phyloP scores from a whole-genome alignment of 202 grass and related monocot genomes.

The Setaria viridis region DNA sequence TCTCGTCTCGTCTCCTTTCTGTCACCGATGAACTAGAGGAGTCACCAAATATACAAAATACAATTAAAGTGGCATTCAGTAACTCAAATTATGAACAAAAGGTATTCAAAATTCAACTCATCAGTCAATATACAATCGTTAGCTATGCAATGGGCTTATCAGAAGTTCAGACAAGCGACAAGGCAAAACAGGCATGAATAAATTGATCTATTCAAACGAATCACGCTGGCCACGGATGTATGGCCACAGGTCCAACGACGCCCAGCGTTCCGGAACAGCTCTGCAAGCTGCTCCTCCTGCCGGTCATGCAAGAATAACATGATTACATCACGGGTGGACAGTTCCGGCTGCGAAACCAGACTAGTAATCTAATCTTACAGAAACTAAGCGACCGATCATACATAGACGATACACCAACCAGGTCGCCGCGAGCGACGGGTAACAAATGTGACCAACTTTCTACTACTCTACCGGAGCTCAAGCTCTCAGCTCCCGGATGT shows the following conservation, averaged over 20 bases:
- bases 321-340: slow-evolving; percentile 8
- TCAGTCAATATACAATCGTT: neutral
- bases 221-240: slow-evolving; percentile 19
- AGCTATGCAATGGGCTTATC: neutral
- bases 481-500: slow-evolving; percentile 58
- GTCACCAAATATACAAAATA: neutral
- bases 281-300: neutral
- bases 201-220: slow-evolving; percentile 5
- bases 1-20: neutral
- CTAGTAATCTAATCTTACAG: slow-evolving; percentile 10
- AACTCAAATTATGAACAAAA: no score
- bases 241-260: neutral
- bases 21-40: neutral
- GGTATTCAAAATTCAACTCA: neutral
- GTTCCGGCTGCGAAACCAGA: neutral
- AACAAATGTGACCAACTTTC: neutral
- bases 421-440: slow-evolving; percentile 21
- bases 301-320: slow-evolving; percentile 20
- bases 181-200: neutral
- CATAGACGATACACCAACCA: slow-evolving; percentile 19
- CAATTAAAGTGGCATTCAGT: no score
- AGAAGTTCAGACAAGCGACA: neutral
- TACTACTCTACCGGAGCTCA: slow-evolving; percentile 6
- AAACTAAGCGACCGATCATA: neutral
- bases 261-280: neutral